Base-by-base conservation (phyloP, 352 stramenopile genomes). In the Lagenidium giganteum region DNA sequence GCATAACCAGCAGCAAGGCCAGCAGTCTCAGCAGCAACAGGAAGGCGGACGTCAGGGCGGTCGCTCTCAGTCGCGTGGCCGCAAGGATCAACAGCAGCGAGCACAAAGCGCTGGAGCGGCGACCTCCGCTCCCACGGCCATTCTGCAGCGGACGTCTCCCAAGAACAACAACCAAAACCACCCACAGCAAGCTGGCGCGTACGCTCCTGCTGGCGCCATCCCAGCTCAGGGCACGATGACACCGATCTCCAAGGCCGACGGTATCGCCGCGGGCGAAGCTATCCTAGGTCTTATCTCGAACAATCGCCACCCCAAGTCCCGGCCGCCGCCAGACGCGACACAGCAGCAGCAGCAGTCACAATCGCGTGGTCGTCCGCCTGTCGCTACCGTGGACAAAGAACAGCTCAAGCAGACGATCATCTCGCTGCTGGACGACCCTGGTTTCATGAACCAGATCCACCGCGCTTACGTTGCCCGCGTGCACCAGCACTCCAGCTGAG, bases 381-480 rank as follows among this genome's bases (percentile, higher is more conserved):
- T 38, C 20, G 42, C 54, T n/a, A 50, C 26, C 36, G 73, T 91
- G 34, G 87, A 55, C 70, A 93, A 93, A 64, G 75, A 89, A 51
- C 71, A 91, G 62, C 67, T 93, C 23, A 93, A 93, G 64, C 74
- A 91, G 58, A 83, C 81, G 44, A 63, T 93, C 29, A 80, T 93
- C 43, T 51, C 64, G 31, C 58, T 90, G 48, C 51, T 93, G 44
- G 78, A 93, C 45, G 81, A 93, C 54, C 52, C 73, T 39, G 64
- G 81, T 59, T 93, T 93, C 63, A 87, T 93, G 47, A 76, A 93
- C 50, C 78, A 91, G 66, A 87, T 93, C 50, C 91, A 93, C 64
- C 74, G 88, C 54, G 78, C 78, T 47, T 93, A 90, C 57, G 67
- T 87, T 42, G 64, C 64, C 46, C 77, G 80, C 47, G 61, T 86